phyloP scores from a whole-genome alignment of 2,329 filamentous ascomycete species.

The Mycosphaerella sp. region DNA sequence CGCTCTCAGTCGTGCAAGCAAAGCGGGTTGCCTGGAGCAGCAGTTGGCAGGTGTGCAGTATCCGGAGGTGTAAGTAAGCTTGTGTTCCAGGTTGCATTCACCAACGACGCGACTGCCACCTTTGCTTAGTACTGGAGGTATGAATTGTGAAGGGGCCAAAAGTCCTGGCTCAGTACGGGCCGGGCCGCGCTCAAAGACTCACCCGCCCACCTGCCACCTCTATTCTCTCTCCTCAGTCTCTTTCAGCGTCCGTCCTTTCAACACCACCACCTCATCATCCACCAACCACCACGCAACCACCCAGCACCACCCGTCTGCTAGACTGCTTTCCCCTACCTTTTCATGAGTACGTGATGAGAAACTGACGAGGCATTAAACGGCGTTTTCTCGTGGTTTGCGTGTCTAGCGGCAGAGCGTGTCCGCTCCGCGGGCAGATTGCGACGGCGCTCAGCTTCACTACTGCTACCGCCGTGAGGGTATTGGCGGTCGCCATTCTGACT shows the following conservation, averaged over 20 bases:
- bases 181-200: not conserved
- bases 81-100: not conserved
- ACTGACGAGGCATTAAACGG: conserved; percentile 19
- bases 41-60: not conserved
- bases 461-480: not conserved
- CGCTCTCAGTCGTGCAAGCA: no score
- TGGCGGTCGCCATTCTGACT: conserved; percentile 9
- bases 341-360: conserved; percentile 22
- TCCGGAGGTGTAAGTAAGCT: no score
- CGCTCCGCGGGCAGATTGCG: conserved; percentile 20
- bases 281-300: conserved; percentile 5
- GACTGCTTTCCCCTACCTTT: conserved; percentile 8
- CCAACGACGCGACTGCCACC: not conserved
- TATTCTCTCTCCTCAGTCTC: conserved; percentile 2
- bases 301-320: conserved; percentile 10
- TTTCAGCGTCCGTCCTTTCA: not conserved
- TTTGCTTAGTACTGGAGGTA: not conserved
- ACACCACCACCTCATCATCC: conserved; percentile 2
- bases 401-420: conserved; percentile 15
- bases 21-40: not conserved
- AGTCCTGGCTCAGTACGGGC: no score
- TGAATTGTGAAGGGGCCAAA: no score
- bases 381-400: conserved; percentile 17
- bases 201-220: not conserved
- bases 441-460: conserved; percentile 12